Percentiles rank a stretch among this genome's conserved stretches.
These are phyloP conservation scores for Tilletia walkeri DNA, from an alignment of 1,284 basidiomycete species.

Conservation along the genomic window DNA sequence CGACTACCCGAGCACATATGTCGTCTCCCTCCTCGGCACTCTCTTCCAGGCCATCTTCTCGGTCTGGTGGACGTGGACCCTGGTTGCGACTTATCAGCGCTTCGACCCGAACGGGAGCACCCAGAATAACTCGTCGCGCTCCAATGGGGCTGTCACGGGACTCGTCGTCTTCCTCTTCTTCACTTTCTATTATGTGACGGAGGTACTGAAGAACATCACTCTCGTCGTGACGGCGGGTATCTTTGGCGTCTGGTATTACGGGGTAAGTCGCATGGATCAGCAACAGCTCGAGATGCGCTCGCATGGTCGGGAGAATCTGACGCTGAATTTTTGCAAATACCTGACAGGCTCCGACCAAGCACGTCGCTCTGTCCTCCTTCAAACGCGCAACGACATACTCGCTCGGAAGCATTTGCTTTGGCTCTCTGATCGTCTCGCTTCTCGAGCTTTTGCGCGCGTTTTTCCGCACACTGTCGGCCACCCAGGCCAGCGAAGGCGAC, in stretches of 20 bases:
- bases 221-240: constrained; percentile 47
- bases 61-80: constrained; percentile 44
- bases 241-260: constrained; percentile 49
- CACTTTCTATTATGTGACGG: constrained; percentile 19
- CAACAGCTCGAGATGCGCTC: no score
- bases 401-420: constrained; percentile 84
- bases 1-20: constrained; percentile 42
- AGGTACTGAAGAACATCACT: constrained; percentile 43
- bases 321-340: no score
- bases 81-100: constrained; percentile 45
- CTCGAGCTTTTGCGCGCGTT: constrained; percentile 73
- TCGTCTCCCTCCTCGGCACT: constrained; percentile 38
- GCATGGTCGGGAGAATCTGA: no score
- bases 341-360: constrained; percentile 62
- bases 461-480: constrained; percentile 67
- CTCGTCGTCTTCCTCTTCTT: constrained; percentile 49
- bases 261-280: constrained; percentile 21
- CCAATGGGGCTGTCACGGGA: constrained; percentile 39
- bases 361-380: constrained; percentile 65
- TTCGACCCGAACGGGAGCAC: constrained; percentile 38
- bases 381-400: constrained; percentile 78
- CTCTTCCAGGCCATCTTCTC: constrained; percentile 42
- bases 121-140: constrained; percentile 27
- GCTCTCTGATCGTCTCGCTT: constrained; percentile 81
- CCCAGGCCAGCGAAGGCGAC: constrained; percentile 71